phyloP scores from a whole-genome alignment of 1,284 basidiomycete genomes.

The Boletus holoroseus region DNA sequence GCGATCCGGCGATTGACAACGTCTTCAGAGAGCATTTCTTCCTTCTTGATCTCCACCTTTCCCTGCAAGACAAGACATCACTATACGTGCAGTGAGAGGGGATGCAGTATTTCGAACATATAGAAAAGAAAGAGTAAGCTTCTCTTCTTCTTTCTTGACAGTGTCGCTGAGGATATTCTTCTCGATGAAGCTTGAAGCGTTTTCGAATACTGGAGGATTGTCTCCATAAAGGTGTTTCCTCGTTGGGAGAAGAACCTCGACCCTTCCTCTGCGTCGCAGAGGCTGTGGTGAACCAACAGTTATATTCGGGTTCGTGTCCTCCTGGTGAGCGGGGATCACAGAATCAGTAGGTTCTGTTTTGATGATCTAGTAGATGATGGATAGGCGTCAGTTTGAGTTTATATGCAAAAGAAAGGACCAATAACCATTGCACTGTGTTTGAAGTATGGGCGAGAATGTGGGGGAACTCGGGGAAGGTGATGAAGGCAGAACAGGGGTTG shows the following conservation, averaged over 20 bases:
- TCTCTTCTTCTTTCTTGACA: constrained; percentile 16
- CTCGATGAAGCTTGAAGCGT: constrained; percentile 8
- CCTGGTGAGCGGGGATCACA: neutral
- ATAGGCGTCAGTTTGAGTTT: neutral
- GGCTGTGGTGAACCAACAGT: neutral
- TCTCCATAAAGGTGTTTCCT: constrained; percentile 9
- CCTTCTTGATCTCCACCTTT: constrained; percentile 17
- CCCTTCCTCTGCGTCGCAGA: neutral
- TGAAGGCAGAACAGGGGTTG: neutral
- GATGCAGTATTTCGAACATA: neutral
- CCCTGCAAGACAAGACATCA: neutral
- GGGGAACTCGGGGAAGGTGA: neutral
- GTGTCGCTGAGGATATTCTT: neutral
- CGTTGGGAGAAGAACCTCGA: constrained; percentile 16
- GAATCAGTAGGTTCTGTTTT: constrained; percentile 14
- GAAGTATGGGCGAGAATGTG: neutral
- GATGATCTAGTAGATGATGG: neutral
- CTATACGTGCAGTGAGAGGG: neutral
- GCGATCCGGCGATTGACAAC: constrained; percentile 15
- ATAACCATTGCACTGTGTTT: constrained; percentile 1
- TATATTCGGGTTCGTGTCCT: neutral
- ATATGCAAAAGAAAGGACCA: neutral
- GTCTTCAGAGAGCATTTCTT: constrained; percentile 23
- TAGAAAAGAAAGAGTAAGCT: neutral
- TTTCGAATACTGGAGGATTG: constrained; percentile 13